Evolutionary conservation across 2,329 filamentous ascomycete species (phyloP).

Genomic region (Emergomyces pasteurianus): DNA sequence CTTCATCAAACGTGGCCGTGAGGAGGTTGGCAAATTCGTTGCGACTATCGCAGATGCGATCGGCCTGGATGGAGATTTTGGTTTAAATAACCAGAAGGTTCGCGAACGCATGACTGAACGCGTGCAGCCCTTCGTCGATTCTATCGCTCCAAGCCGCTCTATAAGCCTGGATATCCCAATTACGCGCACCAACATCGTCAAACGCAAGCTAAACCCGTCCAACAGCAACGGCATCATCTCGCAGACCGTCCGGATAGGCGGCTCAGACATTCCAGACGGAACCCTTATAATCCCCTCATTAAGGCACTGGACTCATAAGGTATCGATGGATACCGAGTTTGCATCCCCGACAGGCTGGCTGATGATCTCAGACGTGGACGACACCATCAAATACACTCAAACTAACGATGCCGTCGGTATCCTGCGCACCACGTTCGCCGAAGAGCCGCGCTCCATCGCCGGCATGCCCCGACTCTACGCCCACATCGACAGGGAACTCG

Average conservation of each 20-base stretch:
- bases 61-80: slow-evolving; percentile 48
- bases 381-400: slow-evolving; percentile 86
- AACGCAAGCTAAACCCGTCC: slow-evolving; percentile 54
- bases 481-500: slow-evolving; percentile 45
- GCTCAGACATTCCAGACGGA: slow-evolving; percentile 32
- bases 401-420: slow-evolving; percentile 73
- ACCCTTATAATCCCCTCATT: slow-evolving; percentile 32
- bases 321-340: slow-evolving; percentile 59
- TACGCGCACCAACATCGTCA: slow-evolving; percentile 24
- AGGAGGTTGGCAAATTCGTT: slow-evolving; percentile 55
- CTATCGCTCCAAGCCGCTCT: slow-evolving; percentile 57
- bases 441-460: slow-evolving; percentile 54
- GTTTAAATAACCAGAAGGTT: slow-evolving; percentile 37
- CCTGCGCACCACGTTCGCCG: slow-evolving; percentile 70
- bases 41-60: slow-evolving; percentile 58
- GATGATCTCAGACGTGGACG: slow-evolving; percentile 81
- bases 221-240: slow-evolving; percentile 60
- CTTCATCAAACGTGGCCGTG: slow-evolving; percentile 60
- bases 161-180: slow-evolving; percentile 54
- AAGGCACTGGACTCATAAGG: slow-evolving; percentile 21
- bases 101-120: slow-evolving; percentile 50
- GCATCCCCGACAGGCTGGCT: slow-evolving; percentile 71
- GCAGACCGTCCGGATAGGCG: slow-evolving; percentile 45
- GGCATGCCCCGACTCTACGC: slow-evolving; percentile 81
- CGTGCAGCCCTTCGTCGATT: slow-evolving; percentile 59